phyloP scores from a whole-genome alignment of 169 alveolate genomes.

The Eimeria necatrix region DNA sequence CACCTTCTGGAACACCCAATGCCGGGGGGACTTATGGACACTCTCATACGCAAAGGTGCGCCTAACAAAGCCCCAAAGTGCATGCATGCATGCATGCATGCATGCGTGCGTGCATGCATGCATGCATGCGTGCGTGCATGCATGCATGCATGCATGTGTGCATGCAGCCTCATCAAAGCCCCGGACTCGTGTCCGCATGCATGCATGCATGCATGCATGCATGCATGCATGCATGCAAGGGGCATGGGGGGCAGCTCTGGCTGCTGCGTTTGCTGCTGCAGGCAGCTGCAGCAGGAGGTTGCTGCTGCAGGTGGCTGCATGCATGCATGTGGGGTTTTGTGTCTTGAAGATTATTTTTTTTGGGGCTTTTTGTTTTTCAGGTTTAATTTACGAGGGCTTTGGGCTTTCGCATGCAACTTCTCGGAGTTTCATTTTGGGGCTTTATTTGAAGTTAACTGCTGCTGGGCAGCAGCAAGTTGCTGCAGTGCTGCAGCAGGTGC shows the following conservation, averaged over 20 bases:
- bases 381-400: slow-evolving; percentile 32
- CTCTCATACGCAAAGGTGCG: slow-evolving; percentile 45
- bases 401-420: slow-evolving; percentile 41
- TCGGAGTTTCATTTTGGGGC: slow-evolving; percentile 60
- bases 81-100: slow-evolving; percentile 22
- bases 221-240: background rate
- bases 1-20: slow-evolving; percentile 67
- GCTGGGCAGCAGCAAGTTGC: slow-evolving; percentile 29
- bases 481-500: background rate
- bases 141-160: no score
- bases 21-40: slow-evolving; percentile 4
- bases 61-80: no score
- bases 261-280: background rate
- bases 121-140: no score
- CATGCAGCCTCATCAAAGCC: no score
- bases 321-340: slow-evolving; percentile 1
- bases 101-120: background rate
- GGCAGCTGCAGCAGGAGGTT: background rate
- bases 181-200: no score
- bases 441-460: slow-evolving; percentile 45
- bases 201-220: no score
- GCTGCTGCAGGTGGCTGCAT: background rate
- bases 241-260: background rate
- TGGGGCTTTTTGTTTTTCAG: background rate
- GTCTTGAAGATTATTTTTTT: background rate